Evolutionary conservation across 1,139 yeast species (phyloP), one percentile per base, ranked within the genome.

Genomic region (Debaryomyces udenii): DNA sequence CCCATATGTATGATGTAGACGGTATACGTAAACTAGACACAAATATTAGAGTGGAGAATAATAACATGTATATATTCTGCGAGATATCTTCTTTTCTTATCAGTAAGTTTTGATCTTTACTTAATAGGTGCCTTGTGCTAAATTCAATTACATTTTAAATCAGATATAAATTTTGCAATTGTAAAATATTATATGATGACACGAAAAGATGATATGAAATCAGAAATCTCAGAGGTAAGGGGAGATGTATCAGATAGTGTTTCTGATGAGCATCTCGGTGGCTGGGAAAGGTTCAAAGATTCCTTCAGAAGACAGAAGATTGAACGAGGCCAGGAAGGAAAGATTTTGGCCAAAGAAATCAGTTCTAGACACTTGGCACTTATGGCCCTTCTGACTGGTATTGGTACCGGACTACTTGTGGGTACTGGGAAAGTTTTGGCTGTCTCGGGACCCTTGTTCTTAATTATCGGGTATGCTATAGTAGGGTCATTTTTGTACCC

Each of bases 321-420:
- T 10, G 55, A 47, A 13, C 53, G 49, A 5, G 48, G 39, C 11
- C 54, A 54, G 6, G 55, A 57, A 13, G 68, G 68, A 38, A 56
- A 57, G 39, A 65, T 55, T 37, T 53, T 64, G 35, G 55, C 60
- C 26, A 67, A 67, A 45, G 62, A 62, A 38, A 62, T 68, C 46
- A 57, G 62, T 38, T 53, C 53, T 44, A 61, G 70, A 43, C 74
- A 68, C 46, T 59, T 68, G 51, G 56, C 59, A 16, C 52, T 62
- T 37, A 65, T 68, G 62, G 66, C 72, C 9, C 57, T 68, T 42
- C 63, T 62, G 32, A 63, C 70, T 30, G 74, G 74, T 49, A 59
- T 68, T 33, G 74, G 74, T 45, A 68, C 74, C 26, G 74, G 74
- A 48, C 59, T 68, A 38, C 54, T 67, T 48, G 74, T 68, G 35